These are phyloP conservation scores for Dactylellina parvicollis DNA, from an alignment of 2,329 filamentous ascomycete species.

Conservation along the genomic window DNA sequence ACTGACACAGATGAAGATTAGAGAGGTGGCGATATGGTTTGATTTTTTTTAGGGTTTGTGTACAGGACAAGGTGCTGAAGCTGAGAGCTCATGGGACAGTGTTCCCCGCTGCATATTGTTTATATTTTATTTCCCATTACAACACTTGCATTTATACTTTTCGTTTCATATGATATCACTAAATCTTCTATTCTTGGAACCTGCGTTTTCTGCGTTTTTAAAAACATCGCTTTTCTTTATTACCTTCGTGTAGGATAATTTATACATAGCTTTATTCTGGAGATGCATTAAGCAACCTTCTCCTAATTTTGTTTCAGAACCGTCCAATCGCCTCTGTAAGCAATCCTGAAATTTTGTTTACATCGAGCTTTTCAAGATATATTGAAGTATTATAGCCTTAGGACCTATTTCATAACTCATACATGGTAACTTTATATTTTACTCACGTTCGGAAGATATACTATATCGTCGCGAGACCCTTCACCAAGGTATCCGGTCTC, in stretches of 20 bases:
- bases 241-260: slow-evolving; percentile 52
- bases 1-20: slow-evolving; percentile 69
- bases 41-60: slow-evolving; percentile 34
- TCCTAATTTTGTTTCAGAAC: too few species aligned
- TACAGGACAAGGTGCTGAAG: too few species aligned
- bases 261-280: slow-evolving; percentile 24
- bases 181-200: slow-evolving; percentile 2
- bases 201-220: slow-evolving; percentile 3
- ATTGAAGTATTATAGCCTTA: too few species aligned
- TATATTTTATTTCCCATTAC: slow-evolving; percentile 12
- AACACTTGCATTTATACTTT: slow-evolving; percentile 5
- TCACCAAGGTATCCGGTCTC: too few species aligned
- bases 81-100: too few species aligned
- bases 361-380: too few species aligned
- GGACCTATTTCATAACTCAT: too few species aligned
- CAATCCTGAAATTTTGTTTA: too few species aligned
- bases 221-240: slow-evolving; percentile 5
- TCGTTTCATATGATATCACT: slow-evolving; percentile 11
- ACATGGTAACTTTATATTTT: too few species aligned
- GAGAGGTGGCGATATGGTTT: slow-evolving; percentile 44
- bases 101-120: slow-evolving; percentile 45
- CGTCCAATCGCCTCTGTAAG: too few species aligned
- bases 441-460: too few species aligned
- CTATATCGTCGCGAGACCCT: too few species aligned
- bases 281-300: neutral